A percentile compares a stretch with the other conserved stretches of the same genome.
Evolutionary conservation across 73 alveolate genomes (phyloP).

Genomic region (Paramecium tetraurelia): DNA sequence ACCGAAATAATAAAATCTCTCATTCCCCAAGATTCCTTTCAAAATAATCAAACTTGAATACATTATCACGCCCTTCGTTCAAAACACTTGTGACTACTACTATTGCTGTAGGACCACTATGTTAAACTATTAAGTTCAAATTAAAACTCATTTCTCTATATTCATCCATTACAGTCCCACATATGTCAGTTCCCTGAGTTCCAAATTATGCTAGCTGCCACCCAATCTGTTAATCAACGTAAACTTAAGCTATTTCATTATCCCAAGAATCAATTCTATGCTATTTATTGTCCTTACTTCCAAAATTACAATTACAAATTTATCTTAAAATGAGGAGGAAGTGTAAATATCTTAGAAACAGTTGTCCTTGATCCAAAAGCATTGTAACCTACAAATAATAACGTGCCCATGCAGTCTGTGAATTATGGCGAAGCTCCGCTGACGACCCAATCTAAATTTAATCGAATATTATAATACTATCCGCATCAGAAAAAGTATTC

Average conservation of each 20-base stretch:
- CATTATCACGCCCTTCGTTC: background rate
- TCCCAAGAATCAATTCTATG: constrained; percentile 12
- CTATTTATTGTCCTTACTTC: background rate
- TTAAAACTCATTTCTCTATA: background rate
- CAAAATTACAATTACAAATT: background rate
- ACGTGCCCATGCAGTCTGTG: background rate
- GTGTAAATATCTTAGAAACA: background rate
- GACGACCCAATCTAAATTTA: background rate
- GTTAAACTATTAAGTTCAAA: background rate
- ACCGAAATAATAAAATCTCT: constrained; percentile 2
- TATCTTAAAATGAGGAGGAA: background rate
- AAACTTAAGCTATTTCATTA: background rate
- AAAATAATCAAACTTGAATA: background rate
- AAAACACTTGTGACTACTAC: background rate
- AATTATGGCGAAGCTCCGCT: background rate
- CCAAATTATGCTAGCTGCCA: background rate
- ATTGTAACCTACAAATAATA: background rate
- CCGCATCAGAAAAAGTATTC: background rate
- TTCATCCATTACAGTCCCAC: background rate
- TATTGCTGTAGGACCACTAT: background rate
- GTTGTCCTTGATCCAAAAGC: background rate
- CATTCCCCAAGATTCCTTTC: constrained; percentile 43
- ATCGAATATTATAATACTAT: background rate
- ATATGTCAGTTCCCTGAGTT: background rate
- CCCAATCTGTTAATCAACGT: background rate